Base-by-base conservation (phyloP, 495 filamentous ascomycete species). In the Articulospora tetracladia region DNA sequence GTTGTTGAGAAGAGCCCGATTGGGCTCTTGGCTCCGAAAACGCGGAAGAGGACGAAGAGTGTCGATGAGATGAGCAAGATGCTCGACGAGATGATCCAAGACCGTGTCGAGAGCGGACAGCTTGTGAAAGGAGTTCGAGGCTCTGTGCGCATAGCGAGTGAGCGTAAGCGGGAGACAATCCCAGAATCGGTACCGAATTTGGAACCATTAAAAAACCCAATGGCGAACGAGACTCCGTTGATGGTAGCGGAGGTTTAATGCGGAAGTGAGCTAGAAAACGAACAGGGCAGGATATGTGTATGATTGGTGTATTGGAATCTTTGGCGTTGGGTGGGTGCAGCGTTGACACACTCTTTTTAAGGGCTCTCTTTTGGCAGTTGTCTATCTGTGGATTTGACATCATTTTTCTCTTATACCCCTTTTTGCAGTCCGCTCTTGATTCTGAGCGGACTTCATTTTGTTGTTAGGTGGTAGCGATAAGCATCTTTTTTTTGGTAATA, bases 21-120 rank as follows among this genome's bases (percentile, higher is more conserved):
- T 20, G 34, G 20, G 11, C 62, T 61, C 17, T 41, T 63, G 19
- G 55, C 55, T 3, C 66, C 63, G 6, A 64, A 74, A 11, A 67
- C 76, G 23, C 73, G 74, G 26, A 82, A 78, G 57, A 80, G 84
- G 59, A 65, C 81, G 26, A 86, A 82, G 77, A 88, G 89, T 59
- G 86, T 93, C 48, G 90, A 94, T 63, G 91, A 96, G 71, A 89
- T 96, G 81, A 94, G 89, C 55, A 81, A 85, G 49, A 91, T 97
- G 74, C 81, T 97, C 28, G 92, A 97, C 63, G 89, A 94, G 71
- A 97, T 97, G 92, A 94, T 97, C 59, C 89, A 91, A 70, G 87
- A 91, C 68, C 84, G 88, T 22, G 88, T 93, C 53, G 88, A 92
- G 62, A 79, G 77, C 27, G 88, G 87, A 17, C 80, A 86, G 50